Evolutionary conservation across 2,329 filamentous ascomycete genomes (phyloP).

Genomic region (Lachnellula subtilissima): DNA sequence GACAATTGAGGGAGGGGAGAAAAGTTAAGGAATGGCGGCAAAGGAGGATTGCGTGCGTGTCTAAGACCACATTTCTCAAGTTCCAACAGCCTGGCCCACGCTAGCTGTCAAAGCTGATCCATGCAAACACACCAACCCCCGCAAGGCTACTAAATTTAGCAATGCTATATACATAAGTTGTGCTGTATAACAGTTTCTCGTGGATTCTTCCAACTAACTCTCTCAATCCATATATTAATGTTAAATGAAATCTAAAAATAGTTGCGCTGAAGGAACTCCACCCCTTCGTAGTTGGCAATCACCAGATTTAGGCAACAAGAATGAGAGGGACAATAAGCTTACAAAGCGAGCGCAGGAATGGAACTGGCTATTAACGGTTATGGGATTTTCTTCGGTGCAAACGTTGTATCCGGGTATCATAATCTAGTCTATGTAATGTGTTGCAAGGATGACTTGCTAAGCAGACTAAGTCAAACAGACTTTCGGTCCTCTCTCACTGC

Average conservation of each 20-base stretch:
- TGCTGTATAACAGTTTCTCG: background rate
- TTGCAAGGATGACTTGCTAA: background rate
- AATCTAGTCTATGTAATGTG: constrained; percentile 7
- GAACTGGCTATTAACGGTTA: too few species aligned
- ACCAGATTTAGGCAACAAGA: background rate
- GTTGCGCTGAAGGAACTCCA: background rate
- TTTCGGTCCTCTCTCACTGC: constrained; percentile 22
- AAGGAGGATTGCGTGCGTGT: constrained; percentile 6
- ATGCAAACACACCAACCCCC: constrained; percentile 3
- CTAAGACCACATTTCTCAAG: constrained; percentile 13
- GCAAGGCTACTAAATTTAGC: constrained; percentile 9
- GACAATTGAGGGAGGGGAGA: background rate
- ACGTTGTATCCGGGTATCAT: constrained; percentile 3
- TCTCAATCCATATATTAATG: too few species aligned
- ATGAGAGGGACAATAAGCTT: too few species aligned
- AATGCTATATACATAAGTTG: background rate
- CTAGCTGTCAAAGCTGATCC: constrained; percentile 1
- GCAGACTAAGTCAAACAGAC: constrained; percentile 11
- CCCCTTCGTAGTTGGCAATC: background rate
- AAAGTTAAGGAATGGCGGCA: background rate
- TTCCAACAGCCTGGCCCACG: constrained; percentile 6
- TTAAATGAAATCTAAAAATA: background rate
- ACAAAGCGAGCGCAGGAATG: too few species aligned
- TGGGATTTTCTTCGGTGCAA: background rate
- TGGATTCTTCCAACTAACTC: background rate